Conservation (phyloP, 2,329 filamentous ascomycete genomes). For the Arachnomyces sp. region DNA sequence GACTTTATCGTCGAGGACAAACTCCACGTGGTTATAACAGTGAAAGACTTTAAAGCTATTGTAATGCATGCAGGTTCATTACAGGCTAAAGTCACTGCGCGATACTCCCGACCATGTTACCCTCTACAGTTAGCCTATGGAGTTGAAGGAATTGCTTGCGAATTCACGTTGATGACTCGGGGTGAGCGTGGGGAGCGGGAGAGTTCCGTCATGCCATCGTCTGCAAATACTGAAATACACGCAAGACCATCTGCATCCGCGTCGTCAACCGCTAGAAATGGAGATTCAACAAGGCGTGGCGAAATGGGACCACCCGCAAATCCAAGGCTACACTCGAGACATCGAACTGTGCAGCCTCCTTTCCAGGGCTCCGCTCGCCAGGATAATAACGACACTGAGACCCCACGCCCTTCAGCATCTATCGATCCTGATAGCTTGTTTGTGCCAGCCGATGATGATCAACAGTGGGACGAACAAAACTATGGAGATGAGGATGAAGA, state of each 20-base stretch:
- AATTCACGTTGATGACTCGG: conserved; percentile 60
- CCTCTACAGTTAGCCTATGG: conserved; percentile 56
- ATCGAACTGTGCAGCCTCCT: conserved; percentile 23
- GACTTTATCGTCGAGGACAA: conserved; percentile 52
- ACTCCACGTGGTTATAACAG: conserved; percentile 55
- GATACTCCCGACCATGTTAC: conserved; percentile 52
- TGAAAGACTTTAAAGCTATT: conserved; percentile 60
- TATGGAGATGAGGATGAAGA: conserved; percentile 50
- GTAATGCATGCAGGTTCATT: conserved; percentile 56
- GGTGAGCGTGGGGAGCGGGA: conserved; percentile 43
- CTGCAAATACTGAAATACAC: conserved; percentile 8
- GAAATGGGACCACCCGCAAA: conserved; percentile 25
- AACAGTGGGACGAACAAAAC: conserved; percentile 53
- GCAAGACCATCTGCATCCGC: too few species aligned
- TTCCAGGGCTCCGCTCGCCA: conserved; percentile 23
- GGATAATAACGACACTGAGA: conserved; percentile 16
- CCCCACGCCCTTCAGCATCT: conserved; percentile 29
- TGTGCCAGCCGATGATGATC: conserved; percentile 53
- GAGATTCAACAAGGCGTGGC: neutral
- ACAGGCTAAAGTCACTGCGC: conserved; percentile 47
- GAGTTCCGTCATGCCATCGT: conserved; percentile 8
- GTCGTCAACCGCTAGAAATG: conserved; percentile 2
- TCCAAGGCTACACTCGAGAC: neutral
- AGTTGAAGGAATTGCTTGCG: conserved; percentile 47
- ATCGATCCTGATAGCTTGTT: conserved; percentile 53